A percentile compares a stretch with the other conserved stretches of the same genome.
phyloP scores from a whole-genome alignment of 768 basidiomycete genomes.

The Suillus clintonianus region DNA sequence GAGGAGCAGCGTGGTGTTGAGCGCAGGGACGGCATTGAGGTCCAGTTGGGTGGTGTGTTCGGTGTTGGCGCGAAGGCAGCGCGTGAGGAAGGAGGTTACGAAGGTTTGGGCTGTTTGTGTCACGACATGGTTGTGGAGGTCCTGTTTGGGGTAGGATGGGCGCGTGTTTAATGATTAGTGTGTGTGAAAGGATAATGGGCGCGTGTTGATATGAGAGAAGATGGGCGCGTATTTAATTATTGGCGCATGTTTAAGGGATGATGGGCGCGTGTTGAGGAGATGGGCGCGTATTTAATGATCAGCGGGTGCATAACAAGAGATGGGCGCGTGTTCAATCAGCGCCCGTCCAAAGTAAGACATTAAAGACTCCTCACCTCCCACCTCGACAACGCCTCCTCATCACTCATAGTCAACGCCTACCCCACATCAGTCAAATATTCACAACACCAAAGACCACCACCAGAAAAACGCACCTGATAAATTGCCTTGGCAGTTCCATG shows the following conservation, averaged over 20 bases:
- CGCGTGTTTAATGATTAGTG: background rate
- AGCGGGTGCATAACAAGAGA: too few relatives aligned
- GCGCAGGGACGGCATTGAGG: slow-evolving; percentile 36
- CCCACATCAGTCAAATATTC: background rate
- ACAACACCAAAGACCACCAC: background rate
- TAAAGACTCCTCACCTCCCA: slow-evolving; percentile 60
- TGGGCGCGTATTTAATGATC: background rate
- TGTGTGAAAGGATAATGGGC: too few relatives aligned
- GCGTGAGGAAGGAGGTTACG: slow-evolving; percentile 74
- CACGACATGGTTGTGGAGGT: slow-evolving; percentile 82
- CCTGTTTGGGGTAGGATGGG: slow-evolving; percentile 34
- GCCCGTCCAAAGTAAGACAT: background rate
- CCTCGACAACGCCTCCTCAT: slow-evolving; percentile 68
- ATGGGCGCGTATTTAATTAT: slow-evolving; percentile 2
- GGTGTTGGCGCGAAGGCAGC: slow-evolving; percentile 70
- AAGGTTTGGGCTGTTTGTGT: slow-evolving; percentile 88
- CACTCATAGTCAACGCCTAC: slow-evolving; percentile 73
- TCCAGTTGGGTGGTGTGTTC: slow-evolving; percentile 52
- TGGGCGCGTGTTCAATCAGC: background rate
- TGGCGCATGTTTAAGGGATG: background rate
- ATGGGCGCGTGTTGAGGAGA: background rate
- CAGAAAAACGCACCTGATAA: slow-evolving; percentile 37
- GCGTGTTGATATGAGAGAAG: background rate
- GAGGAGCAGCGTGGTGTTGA: slow-evolving; percentile 54
- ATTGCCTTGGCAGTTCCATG: slow-evolving; percentile 86